Conservation (phyloP, 306 rosid genomes). For the Lupinus albus region DNA sequence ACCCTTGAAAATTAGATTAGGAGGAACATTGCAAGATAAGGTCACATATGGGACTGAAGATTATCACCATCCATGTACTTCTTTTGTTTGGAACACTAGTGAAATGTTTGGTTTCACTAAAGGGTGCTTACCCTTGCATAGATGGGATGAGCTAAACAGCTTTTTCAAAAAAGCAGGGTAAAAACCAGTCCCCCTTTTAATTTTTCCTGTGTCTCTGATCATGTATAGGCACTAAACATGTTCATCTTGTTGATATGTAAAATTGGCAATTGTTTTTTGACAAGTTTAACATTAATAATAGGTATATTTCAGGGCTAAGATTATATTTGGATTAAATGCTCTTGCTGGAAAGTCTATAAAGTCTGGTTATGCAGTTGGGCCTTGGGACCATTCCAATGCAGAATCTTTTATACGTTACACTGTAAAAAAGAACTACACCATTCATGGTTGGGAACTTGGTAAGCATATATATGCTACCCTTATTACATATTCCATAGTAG, state of each 20-base stretch:
- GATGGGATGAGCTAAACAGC: conserved; percentile 91
- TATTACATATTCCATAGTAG: conserved; percentile 16
- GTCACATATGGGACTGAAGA: conserved; percentile 70
- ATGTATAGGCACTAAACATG: conserved; percentile 12
- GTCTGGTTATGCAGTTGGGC: conserved; percentile 55
- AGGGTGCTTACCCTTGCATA: conserved; percentile 78
- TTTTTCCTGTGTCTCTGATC: background rate
- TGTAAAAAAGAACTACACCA: conserved; percentile 61
- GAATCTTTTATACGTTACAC: conserved; percentile 79
- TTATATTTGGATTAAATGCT: conserved; percentile 86
- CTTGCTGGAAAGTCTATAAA: conserved; percentile 60
- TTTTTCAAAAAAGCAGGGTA: conserved; percentile 86
- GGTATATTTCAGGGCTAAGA: conserved; percentile 68
- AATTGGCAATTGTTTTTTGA: conserved; percentile 24
- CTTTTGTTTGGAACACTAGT: conserved; percentile 51
- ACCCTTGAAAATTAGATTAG: conserved; percentile 84
- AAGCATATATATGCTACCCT: conserved; percentile 39
- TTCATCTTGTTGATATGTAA: conserved; percentile 11
- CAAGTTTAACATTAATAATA: conserved; percentile 36
- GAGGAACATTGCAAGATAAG: conserved; percentile 89
- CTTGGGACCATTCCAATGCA: conserved; percentile 75
- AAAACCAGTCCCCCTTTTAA: conserved; percentile 27
- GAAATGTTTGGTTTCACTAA: conserved; percentile 68
- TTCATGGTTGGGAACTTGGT: conserved; percentile 98
- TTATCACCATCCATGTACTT: conserved; percentile 53